Evolutionary conservation across 345 rosid genomes (phyloP).

Genomic region (Gossypium sturtianum): DNA sequence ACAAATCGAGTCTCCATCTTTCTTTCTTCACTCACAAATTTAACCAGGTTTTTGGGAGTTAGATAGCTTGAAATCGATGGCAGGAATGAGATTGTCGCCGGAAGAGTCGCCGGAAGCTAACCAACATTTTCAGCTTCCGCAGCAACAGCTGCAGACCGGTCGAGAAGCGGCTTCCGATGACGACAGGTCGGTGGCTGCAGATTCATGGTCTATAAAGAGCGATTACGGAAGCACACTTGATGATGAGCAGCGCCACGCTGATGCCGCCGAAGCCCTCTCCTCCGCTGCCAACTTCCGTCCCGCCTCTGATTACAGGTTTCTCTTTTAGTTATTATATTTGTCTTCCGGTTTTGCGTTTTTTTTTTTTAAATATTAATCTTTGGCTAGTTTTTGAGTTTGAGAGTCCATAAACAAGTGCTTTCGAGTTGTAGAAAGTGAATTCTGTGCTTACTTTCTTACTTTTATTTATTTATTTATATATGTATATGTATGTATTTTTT

Average conservation of each 20-base stretch:
- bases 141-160: constrained; percentile 25
- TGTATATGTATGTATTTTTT: background rate
- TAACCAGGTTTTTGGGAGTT: background rate
- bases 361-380: background rate
- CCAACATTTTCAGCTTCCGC: constrained; percentile 27
- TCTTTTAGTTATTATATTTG: background rate
- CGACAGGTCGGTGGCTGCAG: constrained; percentile 94
- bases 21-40: background rate
- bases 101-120: constrained; percentile 53
- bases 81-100: constrained; percentile 50
- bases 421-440: background rate
- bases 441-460: background rate
- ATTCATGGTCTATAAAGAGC: constrained; percentile 98
- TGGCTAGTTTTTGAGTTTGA: background rate
- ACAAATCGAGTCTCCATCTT: background rate
- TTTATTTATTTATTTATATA: background rate
- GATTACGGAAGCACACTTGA: constrained; percentile 98
- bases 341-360: background rate
- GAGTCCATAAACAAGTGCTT: background rate
- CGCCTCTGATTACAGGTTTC: constrained; percentile 76
- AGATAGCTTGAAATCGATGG: constrained; percentile 29
- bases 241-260: constrained; percentile 97
- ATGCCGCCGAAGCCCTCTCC: constrained; percentile 85
- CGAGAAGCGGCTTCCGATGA: constrained; percentile 87
- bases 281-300: constrained; percentile 64